These are phyloP conservation scores for Exsudoporus frostii DNA, from an alignment of 768 basidiomycete genomes.

Conservation along the genomic window DNA sequence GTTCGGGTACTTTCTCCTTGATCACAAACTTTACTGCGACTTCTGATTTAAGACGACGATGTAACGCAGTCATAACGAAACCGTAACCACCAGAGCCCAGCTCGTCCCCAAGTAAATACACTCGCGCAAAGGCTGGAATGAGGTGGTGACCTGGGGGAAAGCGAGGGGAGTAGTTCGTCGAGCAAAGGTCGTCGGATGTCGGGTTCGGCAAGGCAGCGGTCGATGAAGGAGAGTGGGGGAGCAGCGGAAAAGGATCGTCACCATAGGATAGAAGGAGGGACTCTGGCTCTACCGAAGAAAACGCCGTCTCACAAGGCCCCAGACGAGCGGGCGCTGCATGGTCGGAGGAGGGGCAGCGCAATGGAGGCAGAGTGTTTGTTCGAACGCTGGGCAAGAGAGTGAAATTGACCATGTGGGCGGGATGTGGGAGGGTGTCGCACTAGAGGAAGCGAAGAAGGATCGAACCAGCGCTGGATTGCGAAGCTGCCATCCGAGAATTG, in stretches of 20 bases:
- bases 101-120: conserved; percentile 67
- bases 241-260: conserved; percentile 1
- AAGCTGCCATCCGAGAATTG: conserved; percentile 16
- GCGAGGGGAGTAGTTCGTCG: conserved; percentile 39
- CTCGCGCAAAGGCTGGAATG: conserved; percentile 53
- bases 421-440: background rate
- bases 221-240: conserved; percentile 1
- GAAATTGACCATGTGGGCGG: background rate
- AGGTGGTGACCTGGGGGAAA: conserved; percentile 65
- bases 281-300: background rate
- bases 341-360: background rate
- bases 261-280: conserved; percentile 26
- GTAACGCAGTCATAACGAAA: conserved; percentile 85
- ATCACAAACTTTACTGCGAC: conserved; percentile 96
- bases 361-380: background rate
- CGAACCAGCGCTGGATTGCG: background rate
- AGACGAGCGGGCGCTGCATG: background rate
- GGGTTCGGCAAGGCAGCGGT: background rate
- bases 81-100: conserved; percentile 93
- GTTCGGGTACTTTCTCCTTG: conserved; percentile 62
- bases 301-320: background rate
- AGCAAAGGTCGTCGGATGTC: conserved; percentile 12
- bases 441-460: background rate
- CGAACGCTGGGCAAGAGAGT: background rate
- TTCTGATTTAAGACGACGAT: conserved; percentile 56